Percentiles rank a stretch among this genome's conserved stretches.
phyloP scores from a whole-genome alignment of 768 basidiomycete species.

The Austroboletus festivus region DNA sequence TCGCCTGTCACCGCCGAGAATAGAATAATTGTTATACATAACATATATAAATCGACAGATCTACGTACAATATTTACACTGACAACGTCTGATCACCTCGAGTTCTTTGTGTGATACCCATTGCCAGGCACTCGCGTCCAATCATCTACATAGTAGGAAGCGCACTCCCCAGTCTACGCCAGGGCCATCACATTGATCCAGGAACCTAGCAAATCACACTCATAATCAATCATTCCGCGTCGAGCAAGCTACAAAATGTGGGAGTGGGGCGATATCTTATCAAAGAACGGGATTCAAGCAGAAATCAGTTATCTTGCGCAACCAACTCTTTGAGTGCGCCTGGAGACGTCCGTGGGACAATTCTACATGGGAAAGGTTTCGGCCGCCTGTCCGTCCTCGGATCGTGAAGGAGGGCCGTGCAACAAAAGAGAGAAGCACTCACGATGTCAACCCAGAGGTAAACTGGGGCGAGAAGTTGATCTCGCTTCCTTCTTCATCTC shows the following conservation, averaged over 20 bases:
- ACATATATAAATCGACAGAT: too few species aligned
- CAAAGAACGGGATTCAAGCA: not conserved
- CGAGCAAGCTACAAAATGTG: not conserved
- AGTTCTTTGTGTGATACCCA: too few species aligned
- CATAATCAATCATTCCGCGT: not conserved
- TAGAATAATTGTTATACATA: too few species aligned
- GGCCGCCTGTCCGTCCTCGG: constrained; percentile 16
- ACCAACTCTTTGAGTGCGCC: constrained; percentile 9
- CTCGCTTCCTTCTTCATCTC: constrained; percentile 21
- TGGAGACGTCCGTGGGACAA: constrained; percentile 16
- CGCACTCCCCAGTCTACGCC: constrained; percentile 7
- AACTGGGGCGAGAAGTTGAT: constrained; percentile 27
- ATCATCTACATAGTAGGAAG: too few species aligned
- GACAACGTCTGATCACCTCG: too few species aligned
- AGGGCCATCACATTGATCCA: not conserved
- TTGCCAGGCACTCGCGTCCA: too few species aligned
- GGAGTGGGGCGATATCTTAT: not conserved
- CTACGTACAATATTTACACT: too few species aligned
- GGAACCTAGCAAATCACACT: not conserved
- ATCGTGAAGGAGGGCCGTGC: not conserved
- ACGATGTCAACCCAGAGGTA: constrained; percentile 17
- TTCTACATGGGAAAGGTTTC: constrained; percentile 20
- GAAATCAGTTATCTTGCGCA: constrained; percentile 5
- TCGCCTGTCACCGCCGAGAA: too few species aligned
- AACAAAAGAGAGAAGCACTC: constrained; percentile 1